Evolutionary conservation across 2,329 filamentous ascomycete genomes (phyloP).

Genomic region (Cladosporium oxysporum): DNA sequence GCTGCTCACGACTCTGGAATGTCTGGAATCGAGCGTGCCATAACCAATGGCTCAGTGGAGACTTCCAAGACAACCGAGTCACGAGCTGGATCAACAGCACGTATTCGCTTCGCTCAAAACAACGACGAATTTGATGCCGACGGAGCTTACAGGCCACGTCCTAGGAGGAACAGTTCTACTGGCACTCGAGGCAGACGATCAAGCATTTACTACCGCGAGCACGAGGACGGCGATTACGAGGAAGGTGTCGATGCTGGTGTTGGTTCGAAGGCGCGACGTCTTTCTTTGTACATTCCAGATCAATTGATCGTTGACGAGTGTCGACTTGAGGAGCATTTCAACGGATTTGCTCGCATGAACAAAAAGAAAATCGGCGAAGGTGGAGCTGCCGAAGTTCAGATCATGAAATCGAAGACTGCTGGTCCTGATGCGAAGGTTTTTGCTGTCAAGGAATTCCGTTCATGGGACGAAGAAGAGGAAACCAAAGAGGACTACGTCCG

Average conservation of each 20-base stretch:
- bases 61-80: conserved; percentile 7
- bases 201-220: conserved; percentile 35
- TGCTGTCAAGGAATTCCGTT: conserved; percentile 85
- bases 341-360: conserved; percentile 69
- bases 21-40: conserved; percentile 15
- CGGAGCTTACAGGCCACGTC: conserved; percentile 15
- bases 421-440: conserved; percentile 59
- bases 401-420: conserved; percentile 72
- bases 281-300: conserved; percentile 35
- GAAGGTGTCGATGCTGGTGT: conserved; percentile 37
- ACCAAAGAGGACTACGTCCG: conserved; percentile 71
- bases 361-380: conserved; percentile 79
- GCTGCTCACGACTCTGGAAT: conserved; percentile 15
- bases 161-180: conserved; percentile 32
- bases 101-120: conserved; percentile 17
- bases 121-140: conserved; percentile 1
- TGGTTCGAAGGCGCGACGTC: conserved; percentile 38
- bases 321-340: conserved; percentile 48
- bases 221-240: conserved; percentile 30
- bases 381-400: conserved; percentile 76
- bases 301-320: conserved; percentile 41
- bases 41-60: conserved; percentile 14
- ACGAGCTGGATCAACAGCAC: conserved; percentile 10
- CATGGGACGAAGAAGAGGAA: conserved; percentile 68
- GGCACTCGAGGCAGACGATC: conserved; percentile 32